A percentile compares a stretch with the other conserved stretches of the same genome.
Conservation (phyloP, 306 rosid genomes). For the Pachyrhizus erosus region DNA sequence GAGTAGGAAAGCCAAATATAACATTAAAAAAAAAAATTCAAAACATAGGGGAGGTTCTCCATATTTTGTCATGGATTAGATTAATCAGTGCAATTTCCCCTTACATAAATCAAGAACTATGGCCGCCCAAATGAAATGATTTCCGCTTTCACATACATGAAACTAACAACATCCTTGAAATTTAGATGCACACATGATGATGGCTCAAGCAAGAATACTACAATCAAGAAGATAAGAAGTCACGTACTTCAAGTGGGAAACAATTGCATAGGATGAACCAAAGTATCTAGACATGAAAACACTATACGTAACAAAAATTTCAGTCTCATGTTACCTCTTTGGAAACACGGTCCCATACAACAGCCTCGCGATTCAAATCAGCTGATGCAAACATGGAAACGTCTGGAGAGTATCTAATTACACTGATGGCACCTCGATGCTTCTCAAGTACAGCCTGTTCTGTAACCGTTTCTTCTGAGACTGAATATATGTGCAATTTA, state of each 20-base stretch:
- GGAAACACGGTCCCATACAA: conserved; percentile 80
- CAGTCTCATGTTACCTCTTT: conserved; percentile 69
- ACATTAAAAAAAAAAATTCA: background rate
- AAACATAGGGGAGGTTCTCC: background rate
- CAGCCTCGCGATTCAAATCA: conserved; percentile 97
- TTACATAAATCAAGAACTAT: conserved; percentile 14
- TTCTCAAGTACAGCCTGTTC: conserved; percentile 86
- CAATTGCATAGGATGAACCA: conserved; percentile 11
- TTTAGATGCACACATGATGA: conserved; percentile 17
- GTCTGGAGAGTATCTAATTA: conserved; percentile 86
- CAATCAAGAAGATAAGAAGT: background rate
- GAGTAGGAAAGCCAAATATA: background rate
- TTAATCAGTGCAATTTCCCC: background rate
- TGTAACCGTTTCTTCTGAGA: conserved; percentile 71
- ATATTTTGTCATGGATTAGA: background rate
- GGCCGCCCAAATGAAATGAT: background rate
- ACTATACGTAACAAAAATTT: background rate
- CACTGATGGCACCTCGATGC: conserved; percentile 93
- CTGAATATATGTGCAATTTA: conserved; percentile 77
- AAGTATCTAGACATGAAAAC: background rate
- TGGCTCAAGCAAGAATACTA: conserved; percentile 32
- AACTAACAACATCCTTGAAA: background rate
- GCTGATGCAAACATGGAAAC: conserved; percentile 96
- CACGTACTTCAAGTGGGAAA: conserved; percentile 5
- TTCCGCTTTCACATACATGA: too few species aligned